Base-by-base conservation (phyloP, 306 rosid species). In the Prinsepia uniflora region DNA sequence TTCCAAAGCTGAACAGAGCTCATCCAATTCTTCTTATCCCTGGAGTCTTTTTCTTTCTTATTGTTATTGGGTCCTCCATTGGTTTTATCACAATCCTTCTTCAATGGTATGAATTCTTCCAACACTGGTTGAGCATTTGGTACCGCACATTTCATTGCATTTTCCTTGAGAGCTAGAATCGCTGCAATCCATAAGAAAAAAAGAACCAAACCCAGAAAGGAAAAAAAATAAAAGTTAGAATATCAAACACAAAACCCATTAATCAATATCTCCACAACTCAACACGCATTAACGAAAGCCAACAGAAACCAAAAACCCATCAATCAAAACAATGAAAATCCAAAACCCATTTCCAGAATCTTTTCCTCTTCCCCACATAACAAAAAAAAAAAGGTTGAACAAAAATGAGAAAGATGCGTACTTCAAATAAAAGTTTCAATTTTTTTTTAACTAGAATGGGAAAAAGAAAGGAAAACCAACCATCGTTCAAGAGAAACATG, bases 1-100 rank as follows among this genome's bases (percentile, higher is more conserved):
- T 83, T 89, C 97, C 98, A 94, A 0, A 94, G 89, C 92, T 90
- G 97, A 71, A 94, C 96, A 20, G 98, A 90, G 75, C 97, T 94
- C 98, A 94, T 86, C 98, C 98, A 94, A 63, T 81, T 86, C 89
- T 82, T 90, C 89, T 94, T 94, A 74, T 94, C 98, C 68, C 74
- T 80, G 78, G 73, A 82, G 77, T 90, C 96, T 22, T 79, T 85
- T 17, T 89, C 84, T 42, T 67, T 75, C 13, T 46, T 66, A 13
- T 63, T 52, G 49, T 54, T 58, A 43, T 57, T 72, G 48, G 10
- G 65, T 60, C 20, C 79, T 52, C 79, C 85, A 19, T 82, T 79
- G 45, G 68, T 72, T 19, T 76, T 82, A 48, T 82, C 85, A 52
- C 66, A 69, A 57, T 90, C 92, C 57, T 82, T 89, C 76, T 87